A percentile compares a stretch with the other conserved stretches of the same genome.
Conservation (phyloP, 345 rosid species). For the Pseudoturritis turrita region DNA sequence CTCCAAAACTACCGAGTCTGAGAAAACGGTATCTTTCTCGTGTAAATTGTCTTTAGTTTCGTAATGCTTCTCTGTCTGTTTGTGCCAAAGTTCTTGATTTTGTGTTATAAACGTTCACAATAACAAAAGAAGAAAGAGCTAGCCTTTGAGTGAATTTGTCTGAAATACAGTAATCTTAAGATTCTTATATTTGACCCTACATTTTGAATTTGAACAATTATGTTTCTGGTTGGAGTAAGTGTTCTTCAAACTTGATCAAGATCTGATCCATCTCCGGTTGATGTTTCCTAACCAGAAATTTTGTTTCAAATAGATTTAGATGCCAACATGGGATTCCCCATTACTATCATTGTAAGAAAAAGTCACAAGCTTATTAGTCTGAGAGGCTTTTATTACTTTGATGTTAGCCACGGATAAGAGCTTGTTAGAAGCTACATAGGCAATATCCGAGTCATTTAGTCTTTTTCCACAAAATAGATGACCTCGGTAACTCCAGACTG, state of each 20-base stretch:
- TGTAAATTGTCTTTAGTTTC: conserved; percentile 22
- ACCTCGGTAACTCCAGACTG: conserved; percentile 90
- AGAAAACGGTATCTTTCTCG: not conserved
- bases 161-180: not conserved
- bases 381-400: conserved; percentile 45
- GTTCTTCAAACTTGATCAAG: conserved; percentile 59
- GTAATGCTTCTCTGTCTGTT: conserved; percentile 19
- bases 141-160: conserved; percentile 2
- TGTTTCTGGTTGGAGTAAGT: not conserved
- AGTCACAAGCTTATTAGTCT: not conserved
- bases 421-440: conserved; percentile 74
- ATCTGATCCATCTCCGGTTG: conserved; percentile 65
- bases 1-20: conserved; percentile 74
- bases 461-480: conserved; percentile 74
- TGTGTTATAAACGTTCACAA: conserved; percentile 36
- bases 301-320: not conserved
- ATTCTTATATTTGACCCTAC: not conserved
- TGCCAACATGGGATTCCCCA: not conserved
- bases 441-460: conserved; percentile 41
- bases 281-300: conserved; percentile 67
- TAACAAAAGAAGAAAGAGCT: conserved; percentile 21
- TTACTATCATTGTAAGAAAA: not conserved
- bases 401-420: conserved; percentile 82
- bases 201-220: not conserved
- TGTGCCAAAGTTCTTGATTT: conserved; percentile 14